These are phyloP conservation scores for Acacia concinna DNA, from an alignment of 331 rosid genomes.

Conservation along the genomic window DNA sequence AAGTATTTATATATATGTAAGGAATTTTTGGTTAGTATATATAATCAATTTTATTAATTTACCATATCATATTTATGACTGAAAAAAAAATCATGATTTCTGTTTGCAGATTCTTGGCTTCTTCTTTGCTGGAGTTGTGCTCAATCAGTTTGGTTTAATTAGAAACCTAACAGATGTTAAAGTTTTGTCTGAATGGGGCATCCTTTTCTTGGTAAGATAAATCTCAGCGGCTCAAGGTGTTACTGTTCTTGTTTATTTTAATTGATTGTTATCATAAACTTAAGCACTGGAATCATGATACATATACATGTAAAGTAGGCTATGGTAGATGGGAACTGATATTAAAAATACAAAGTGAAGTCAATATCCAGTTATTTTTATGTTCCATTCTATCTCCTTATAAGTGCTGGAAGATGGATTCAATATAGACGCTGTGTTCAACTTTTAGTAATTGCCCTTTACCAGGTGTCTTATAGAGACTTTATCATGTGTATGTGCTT, in stretches of 20 bases:
- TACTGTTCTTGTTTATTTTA: constrained; percentile 13
- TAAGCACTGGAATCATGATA: constrained; percentile 18
- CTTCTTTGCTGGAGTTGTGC: constrained; percentile 89
- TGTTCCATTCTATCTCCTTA: constrained; percentile 15
- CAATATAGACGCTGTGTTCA: background rate
- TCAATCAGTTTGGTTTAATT: constrained; percentile 94
- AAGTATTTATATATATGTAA: background rate
- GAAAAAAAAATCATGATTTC: constrained; percentile 30
- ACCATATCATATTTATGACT: constrained; percentile 1
- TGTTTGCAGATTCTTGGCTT: constrained; percentile 91
- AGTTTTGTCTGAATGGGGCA: constrained; percentile 95
- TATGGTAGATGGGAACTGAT: constrained; percentile 1
- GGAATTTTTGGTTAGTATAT: background rate
- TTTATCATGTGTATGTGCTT: background rate
- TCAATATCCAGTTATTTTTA: constrained; percentile 10
- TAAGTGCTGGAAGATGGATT: background rate
- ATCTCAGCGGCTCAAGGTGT: constrained; percentile 16
- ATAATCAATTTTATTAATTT: constrained; percentile 11
- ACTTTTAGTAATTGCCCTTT: background rate
- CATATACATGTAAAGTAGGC: constrained; percentile 6
- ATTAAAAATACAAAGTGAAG: constrained; percentile 1
- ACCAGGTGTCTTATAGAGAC: background rate
- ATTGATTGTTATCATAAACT: constrained; percentile 19
- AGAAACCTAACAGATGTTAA: constrained; percentile 90
- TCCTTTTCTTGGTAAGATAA: constrained; percentile 94